Evolutionary conservation across 257 asterid genomes (phyloP).

Genomic region (Solanum clarkiae): DNA sequence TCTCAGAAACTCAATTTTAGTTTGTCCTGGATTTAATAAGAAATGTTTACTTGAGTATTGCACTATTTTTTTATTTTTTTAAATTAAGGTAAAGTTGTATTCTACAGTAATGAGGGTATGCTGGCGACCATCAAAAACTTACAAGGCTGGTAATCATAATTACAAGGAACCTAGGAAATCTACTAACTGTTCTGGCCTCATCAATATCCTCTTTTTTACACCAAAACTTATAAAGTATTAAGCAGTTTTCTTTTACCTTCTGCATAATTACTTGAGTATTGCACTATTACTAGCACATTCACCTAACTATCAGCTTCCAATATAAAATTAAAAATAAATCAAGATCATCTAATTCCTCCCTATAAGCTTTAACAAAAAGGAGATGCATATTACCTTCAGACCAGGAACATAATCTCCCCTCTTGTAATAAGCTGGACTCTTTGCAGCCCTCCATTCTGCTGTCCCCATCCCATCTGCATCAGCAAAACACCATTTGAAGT

Average conservation of each 20-base stretch:
- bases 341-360: not conserved
- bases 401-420: slow-evolving; percentile 99
- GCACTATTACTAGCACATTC: not conserved
- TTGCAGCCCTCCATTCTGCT: slow-evolving; percentile 99
- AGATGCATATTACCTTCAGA: slow-evolving; percentile 41
- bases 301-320: not conserved
- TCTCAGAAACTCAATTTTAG: not conserved
- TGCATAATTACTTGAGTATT: not conserved
- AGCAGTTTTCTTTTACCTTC: too few relatives aligned
- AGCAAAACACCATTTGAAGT: slow-evolving; percentile 5
- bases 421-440: slow-evolving; percentile 91
- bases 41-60: not conserved
- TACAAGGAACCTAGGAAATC: too few relatives aligned
- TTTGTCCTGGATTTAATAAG: not conserved
- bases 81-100: too few relatives aligned
- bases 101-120: too few relatives aligned
- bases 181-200: too few relatives aligned
- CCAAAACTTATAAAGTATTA: too few relatives aligned
- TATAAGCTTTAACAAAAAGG: not conserved
- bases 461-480: slow-evolving; percentile 96
- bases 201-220: too few relatives aligned
- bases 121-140: too few relatives aligned
- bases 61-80: too few relatives aligned
- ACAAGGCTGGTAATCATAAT: too few relatives aligned
- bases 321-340: not conserved